Conservation (phyloP, 1,139 yeast genomes). For the Saccharomyces pastorianus region DNA sequence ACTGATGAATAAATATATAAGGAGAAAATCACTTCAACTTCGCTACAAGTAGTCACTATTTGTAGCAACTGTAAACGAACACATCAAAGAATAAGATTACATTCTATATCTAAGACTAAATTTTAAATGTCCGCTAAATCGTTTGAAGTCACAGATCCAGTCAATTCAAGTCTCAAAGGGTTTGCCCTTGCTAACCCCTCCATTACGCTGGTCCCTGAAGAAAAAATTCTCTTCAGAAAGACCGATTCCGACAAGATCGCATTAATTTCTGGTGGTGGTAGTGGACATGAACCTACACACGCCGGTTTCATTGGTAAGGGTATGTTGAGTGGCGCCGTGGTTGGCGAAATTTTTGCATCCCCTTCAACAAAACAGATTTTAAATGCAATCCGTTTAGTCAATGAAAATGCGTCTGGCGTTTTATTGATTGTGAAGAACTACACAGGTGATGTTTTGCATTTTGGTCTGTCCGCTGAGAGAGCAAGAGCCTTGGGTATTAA, state of each 20-base stretch:
- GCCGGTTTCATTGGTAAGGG: conserved; percentile 86
- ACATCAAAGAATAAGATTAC: not conserved
- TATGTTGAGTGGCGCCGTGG: conserved; percentile 75
- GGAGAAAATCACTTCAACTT: not conserved
- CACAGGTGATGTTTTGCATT: conserved; percentile 89
- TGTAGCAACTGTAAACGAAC: not conserved
- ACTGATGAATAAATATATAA: not conserved
- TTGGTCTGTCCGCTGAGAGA: conserved; percentile 83
- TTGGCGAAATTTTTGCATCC: conserved; percentile 84
- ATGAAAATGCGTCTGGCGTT: conserved; percentile 51
- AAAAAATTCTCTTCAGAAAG: conserved; percentile 53
- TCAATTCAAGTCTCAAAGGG: conserved; percentile 57
- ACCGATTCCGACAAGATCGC: conserved; percentile 47
- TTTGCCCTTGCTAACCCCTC: conserved; percentile 63
- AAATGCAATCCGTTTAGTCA: conserved; percentile 46
- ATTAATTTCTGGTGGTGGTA: conserved; percentile 84
- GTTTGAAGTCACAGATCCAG: conserved; percentile 48
- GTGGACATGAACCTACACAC: conserved; percentile 93
- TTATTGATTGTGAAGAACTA: conserved; percentile 78
- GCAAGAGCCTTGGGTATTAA: conserved; percentile 69
- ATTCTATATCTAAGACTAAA: not conserved
- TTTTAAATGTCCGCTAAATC: conserved; percentile 18
- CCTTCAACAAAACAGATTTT: conserved; percentile 85
- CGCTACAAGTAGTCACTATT: not conserved
- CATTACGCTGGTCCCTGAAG: conserved; percentile 53